Base-by-base conservation (phyloP, 441 rosid species). In the Mallotus japonicus region DNA sequence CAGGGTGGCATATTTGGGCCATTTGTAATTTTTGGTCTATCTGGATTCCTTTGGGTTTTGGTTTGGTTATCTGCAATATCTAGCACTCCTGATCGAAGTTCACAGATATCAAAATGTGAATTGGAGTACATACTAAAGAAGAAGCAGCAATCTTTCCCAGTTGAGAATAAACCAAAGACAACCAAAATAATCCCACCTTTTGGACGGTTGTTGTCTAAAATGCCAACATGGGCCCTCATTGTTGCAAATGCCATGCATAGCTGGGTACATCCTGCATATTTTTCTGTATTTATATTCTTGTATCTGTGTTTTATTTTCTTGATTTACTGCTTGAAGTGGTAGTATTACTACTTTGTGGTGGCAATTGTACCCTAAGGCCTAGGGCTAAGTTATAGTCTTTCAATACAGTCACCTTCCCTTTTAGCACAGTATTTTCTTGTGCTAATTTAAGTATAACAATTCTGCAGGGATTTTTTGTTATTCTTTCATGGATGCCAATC, bases 401-500 rank as follows among this genome's bases (percentile, higher is more conserved):
- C 44, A 50, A 19, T 53, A 20, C 40, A 10, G 22, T 62, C 13
- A 15, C 55, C 56, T 20, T 28, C 47, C 42, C 11, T 5, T 54
- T 10, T 32, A 22, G 54, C n/a, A 6, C 47, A 40, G 4, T 49
- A 6, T 47, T 73, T 61, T 61, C 34, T 72, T 16, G 17, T 6
- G 14, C 68, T 75, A 28, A 70, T 73, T 37, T 32, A 17, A 4
- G 11, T 57, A 1, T 53, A 62, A 56, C 19, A 11, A 10, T 40
- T 77, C 58, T 81, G 62, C 91, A 94, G 99, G 99, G 99, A 0
- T 95, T 95, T 67, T 95, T 95, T 81, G 93, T 91, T 79, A 91
- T 95, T 82, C 99, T 95, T 74, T 89, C 99, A 44, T 95, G 99
- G 99, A 95, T 92, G 99, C 99, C 99, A 12, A 88, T 92, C 75